Evolutionary conservation across 805 yeast species (phyloP).

Genomic region (Candida awuae): DNA sequence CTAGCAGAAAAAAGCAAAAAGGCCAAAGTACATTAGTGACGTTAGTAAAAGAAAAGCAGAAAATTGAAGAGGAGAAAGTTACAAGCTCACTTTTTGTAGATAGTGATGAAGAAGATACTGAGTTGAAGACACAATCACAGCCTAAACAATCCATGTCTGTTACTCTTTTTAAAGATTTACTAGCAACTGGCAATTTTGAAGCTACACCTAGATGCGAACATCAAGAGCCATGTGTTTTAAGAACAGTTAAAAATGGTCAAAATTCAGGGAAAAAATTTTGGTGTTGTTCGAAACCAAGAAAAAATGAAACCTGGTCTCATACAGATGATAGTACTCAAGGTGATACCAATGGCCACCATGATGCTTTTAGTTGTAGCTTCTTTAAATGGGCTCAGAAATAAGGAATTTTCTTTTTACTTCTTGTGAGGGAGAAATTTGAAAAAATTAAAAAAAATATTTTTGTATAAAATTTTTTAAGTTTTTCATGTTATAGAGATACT

Average conservation of each 20-base stretch:
- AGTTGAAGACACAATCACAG: background rate
- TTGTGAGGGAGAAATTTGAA: too few relatives aligned
- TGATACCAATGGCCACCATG: conserved; percentile 2
- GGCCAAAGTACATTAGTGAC: conserved; percentile 8
- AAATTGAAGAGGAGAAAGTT: background rate
- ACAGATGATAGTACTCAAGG: conserved; percentile 6
- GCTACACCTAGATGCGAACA: conserved; percentile 40
- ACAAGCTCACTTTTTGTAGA: conserved; percentile 14
- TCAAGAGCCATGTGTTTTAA: conserved; percentile 36
- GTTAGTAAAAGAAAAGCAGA: conserved; percentile 1
- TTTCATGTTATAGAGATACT: too few relatives aligned
- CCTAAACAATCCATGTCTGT: conserved; percentile 9
- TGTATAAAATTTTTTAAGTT: too few relatives aligned
- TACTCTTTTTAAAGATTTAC: conserved; percentile 17
- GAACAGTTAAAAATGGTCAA: conserved; percentile 36
- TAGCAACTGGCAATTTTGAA: conserved; percentile 11
- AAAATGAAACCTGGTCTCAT: conserved; percentile 24
- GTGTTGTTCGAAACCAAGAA: conserved; percentile 37
- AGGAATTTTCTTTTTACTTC: too few relatives aligned
- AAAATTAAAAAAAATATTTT: background rate
- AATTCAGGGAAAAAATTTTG: conserved; percentile 47
- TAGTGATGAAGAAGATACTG: conserved; percentile 10
- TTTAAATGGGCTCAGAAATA: conserved; percentile 42
- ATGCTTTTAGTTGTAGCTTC: conserved; percentile 38
- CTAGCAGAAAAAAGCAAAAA: conserved; percentile 17